Evolutionary conservation across 2,329 filamentous ascomycete genomes (phyloP).

Genomic region (Paraconiothyrium sp.): DNA sequence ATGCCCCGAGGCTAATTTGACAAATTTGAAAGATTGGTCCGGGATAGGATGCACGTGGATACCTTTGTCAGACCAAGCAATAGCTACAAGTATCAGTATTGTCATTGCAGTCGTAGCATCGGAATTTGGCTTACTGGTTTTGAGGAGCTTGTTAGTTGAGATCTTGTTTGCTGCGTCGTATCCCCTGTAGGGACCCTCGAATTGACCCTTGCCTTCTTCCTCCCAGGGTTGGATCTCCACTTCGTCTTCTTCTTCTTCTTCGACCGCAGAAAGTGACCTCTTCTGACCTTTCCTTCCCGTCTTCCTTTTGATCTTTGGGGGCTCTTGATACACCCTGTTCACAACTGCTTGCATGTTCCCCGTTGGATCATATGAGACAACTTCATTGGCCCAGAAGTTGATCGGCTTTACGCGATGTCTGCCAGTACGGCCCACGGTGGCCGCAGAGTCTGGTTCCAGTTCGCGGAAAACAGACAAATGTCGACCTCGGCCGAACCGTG

Average conservation of each 20-base stretch:
- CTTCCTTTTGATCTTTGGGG: constrained; percentile 45
- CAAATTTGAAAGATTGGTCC: constrained; percentile 81
- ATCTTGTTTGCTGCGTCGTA: constrained; percentile 71
- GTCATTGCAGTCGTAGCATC: not conserved
- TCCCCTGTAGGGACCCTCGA: constrained; percentile 70
- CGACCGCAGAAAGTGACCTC: constrained; percentile 45
- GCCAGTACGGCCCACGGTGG: constrained; percentile 68
- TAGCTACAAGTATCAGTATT: constrained; percentile 55
- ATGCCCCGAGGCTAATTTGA: constrained; percentile 72
- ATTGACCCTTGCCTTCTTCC: constrained; percentile 66
- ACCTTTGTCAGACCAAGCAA: constrained; percentile 67
- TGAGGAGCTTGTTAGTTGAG: constrained; percentile 61
- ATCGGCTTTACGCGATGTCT: constrained; percentile 81
- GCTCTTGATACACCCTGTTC: constrained; percentile 71
- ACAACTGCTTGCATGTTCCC: constrained; percentile 80
- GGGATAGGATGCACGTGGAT: constrained; percentile 68
- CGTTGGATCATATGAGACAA: constrained; percentile 73
- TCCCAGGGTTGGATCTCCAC: constrained; percentile 78
- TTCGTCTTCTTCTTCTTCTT: constrained; percentile 65
- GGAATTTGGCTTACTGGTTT: constrained; percentile 48
- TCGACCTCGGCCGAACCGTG: constrained; percentile 46
- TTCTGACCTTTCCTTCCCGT: constrained; percentile 40
- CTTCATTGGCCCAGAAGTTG: constrained; percentile 87
- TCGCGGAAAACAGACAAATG: constrained; percentile 47
- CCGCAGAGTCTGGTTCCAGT: constrained; percentile 41